phyloP scores from a whole-genome alignment of 257 asterid genomes.

The Osmanthus fragrans region DNA sequence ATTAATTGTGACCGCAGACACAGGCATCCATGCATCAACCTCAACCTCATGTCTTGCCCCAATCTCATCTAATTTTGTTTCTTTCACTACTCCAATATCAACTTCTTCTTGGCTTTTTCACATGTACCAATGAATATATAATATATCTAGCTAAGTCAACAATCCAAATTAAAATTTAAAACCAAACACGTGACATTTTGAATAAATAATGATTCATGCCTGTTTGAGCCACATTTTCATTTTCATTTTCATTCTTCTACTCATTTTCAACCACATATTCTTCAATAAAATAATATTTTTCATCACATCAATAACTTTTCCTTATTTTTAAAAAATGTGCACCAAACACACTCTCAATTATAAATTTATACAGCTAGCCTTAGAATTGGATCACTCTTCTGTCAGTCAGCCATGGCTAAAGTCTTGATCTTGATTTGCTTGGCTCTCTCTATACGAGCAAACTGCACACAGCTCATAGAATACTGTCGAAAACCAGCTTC shows the following conservation, averaged over 20 bases:
- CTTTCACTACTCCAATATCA: too few species aligned
- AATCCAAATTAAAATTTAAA: neutral
- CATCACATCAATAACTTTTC: too few species aligned
- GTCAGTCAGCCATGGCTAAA: conserved; percentile 14
- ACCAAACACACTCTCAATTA: too few species aligned
- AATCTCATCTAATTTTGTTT: neutral
- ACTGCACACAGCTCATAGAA: conserved; percentile 12
- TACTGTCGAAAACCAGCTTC: neutral
- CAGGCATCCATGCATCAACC: neutral
- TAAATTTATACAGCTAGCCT: neutral
- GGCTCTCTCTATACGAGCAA: neutral
- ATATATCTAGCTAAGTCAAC: too few species aligned
- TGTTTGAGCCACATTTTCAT: too few species aligned
- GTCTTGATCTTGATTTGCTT: conserved; percentile 22
- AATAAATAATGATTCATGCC: neutral
- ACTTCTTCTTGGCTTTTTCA: too few species aligned
- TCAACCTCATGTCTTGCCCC: neutral
- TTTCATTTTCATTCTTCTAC: too few species aligned
- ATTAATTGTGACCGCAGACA: neutral
- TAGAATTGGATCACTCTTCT: neutral
- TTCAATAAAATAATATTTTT: too few species aligned
- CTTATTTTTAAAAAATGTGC: too few species aligned
- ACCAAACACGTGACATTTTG: neutral
- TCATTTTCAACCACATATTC: too few species aligned
- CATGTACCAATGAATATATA: neutral